phyloP scores from a whole-genome alignment of 2,329 filamentous ascomycete species.

The Colletotrichum orchidophilum region DNA sequence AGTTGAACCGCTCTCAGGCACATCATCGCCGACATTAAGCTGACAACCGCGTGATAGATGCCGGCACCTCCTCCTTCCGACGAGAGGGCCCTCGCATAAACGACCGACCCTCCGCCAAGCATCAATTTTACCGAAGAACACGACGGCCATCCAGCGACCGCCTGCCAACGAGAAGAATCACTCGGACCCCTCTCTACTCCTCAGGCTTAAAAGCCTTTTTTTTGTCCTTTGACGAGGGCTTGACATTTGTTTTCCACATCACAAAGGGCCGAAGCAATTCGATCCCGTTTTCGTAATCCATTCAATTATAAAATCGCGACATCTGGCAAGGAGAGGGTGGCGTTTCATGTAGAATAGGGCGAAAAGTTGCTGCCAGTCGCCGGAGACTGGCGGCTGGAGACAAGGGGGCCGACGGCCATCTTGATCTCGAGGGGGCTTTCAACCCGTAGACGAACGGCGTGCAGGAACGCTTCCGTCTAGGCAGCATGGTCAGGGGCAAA shows the following conservation, averaged over 20 bases:
- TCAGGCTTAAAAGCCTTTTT: not conserved
- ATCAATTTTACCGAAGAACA: constrained; percentile 3
- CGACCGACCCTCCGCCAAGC: not conserved
- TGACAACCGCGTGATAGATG: constrained; percentile 37
- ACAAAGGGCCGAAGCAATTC: not conserved
- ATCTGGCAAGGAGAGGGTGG: constrained; percentile 6
- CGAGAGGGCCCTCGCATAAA: constrained; percentile 45
- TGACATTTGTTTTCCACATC: constrained; percentile 14
- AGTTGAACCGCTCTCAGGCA: constrained; percentile 36
- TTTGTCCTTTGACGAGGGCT: not conserved
- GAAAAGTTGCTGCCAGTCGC: constrained; percentile 1
- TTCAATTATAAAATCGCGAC: constrained; percentile 8
- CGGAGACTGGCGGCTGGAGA: constrained; percentile 1
- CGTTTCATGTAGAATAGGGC: constrained; percentile 34
- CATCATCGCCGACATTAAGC: not conserved
- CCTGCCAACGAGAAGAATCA: not conserved
- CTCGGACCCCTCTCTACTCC: constrained; percentile 32
- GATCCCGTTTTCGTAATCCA: constrained; percentile 22
- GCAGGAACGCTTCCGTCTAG: not conserved
- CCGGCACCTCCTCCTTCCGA: constrained; percentile 43
- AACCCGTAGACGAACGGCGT: not conserved
- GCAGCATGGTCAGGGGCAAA: not conserved
- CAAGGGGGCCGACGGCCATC: not conserved
- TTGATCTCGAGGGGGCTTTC: not conserved
- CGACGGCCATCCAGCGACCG: not conserved